These are phyloP conservation scores for Juglanconis sp. DNA, from an alignment of 2,329 filamentous ascomycete genomes.

Conservation along the genomic window DNA sequence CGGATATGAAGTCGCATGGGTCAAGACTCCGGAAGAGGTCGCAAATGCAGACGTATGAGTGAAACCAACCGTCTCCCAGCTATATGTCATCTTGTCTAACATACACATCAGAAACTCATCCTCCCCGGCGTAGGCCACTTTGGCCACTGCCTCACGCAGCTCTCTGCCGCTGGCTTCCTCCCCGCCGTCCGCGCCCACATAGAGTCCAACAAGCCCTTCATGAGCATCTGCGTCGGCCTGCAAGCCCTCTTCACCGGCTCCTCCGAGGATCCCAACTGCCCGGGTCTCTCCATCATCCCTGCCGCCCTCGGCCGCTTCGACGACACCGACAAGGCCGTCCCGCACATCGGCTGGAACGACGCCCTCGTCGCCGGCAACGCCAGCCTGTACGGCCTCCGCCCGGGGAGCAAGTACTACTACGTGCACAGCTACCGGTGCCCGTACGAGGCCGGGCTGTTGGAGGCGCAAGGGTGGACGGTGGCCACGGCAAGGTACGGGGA, in stretches of 20 bases:
- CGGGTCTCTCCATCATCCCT: conserved; percentile 74
- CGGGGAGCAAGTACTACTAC: conserved; percentile 95
- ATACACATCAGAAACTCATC: conserved; percentile 70
- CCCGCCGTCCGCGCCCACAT: conserved; percentile 82
- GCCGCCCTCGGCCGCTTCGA: conserved; percentile 72
- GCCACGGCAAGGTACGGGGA: conserved; percentile 83
- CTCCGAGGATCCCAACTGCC: conserved; percentile 67
- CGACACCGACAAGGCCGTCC: conserved; percentile 79
- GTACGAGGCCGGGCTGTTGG: conserved; percentile 70
- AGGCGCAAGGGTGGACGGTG: conserved; percentile 84
- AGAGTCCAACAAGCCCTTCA: conserved; percentile 88
- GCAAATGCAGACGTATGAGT: conserved; percentile 72
- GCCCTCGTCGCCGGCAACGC: conserved; percentile 59
- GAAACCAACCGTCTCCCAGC: conserved; percentile 4
- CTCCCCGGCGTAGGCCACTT: conserved; percentile 97
- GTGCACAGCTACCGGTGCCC: conserved; percentile 90
- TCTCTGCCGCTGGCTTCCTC: conserved; percentile 77
- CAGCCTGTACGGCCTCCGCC: conserved; percentile 71
- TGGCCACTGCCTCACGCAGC: conserved; percentile 86
- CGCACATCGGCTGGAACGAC: conserved; percentile 98
- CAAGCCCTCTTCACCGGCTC: conserved; percentile 89
- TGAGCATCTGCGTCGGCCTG: conserved; percentile 94
- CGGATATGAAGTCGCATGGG: conserved; percentile 90
- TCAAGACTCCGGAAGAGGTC: conserved; percentile 80
- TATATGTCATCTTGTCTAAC: conserved; percentile 23